phyloP scores from a whole-genome alignment of 352 stramenopile genomes.

The Globisporangium alternatum region DNA sequence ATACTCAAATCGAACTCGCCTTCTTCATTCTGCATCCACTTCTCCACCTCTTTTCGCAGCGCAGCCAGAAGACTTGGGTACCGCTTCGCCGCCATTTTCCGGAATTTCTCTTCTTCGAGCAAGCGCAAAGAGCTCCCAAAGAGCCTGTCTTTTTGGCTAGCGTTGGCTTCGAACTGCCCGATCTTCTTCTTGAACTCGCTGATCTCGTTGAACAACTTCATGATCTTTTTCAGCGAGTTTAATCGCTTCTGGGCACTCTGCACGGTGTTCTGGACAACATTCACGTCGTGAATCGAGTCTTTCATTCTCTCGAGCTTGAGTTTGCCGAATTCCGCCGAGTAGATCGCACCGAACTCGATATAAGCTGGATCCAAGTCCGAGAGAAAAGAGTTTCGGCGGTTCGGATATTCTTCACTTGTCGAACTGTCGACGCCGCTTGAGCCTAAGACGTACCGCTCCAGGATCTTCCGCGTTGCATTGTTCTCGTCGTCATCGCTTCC shows the following conservation, averaged over 20 bases:
- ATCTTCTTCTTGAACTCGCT: constrained; percentile 76
- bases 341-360: constrained; percentile 31
- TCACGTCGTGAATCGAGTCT: constrained; percentile 39
- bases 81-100: constrained; percentile 66
- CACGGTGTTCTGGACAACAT: constrained; percentile 42
- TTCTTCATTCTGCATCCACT: constrained; percentile 71
- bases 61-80: constrained; percentile 51
- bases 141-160: constrained; percentile 69
- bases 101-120: constrained; percentile 75
- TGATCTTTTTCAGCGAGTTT: constrained; percentile 78
- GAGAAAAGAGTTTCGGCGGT: constrained; percentile 38
- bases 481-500: constrained; percentile 42
- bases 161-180: constrained; percentile 62
- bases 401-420: not conserved
- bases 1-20: constrained; percentile 71
- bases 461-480: constrained; percentile 33
- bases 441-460: constrained; percentile 52
- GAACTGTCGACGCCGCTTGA: not conserved
- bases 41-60: constrained; percentile 65
- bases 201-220: constrained; percentile 67
- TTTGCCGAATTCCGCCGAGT: constrained; percentile 41
- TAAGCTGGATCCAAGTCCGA: constrained; percentile 61
- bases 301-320: constrained; percentile 42
- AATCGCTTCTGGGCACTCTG: constrained; percentile 53
- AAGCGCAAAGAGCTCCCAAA: constrained; percentile 73